Evolutionary conservation across 352 stramenopile genomes (phyloP), one percentile per base, ranked within the genome.

Genomic region (Globisporangium yorkense): DNA sequence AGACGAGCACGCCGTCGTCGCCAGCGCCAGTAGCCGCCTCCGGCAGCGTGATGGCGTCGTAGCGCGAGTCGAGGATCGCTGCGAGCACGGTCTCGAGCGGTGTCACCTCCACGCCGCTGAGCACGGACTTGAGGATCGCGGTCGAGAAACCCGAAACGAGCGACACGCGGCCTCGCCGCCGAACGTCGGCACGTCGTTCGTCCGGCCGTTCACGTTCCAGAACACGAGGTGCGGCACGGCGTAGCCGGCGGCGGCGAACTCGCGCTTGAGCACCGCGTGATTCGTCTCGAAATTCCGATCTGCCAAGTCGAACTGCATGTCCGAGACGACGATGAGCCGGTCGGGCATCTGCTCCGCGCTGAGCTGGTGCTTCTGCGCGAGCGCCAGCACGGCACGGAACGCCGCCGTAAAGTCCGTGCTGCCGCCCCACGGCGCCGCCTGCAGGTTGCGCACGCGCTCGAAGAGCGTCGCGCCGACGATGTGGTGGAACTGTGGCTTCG

Each of bases 291-390:
- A 80, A 48, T 71, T 68, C 37, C 21, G 15, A 48, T 75, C 59
- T 0, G 81, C 80, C 8, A 35, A 7, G 62, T 94, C 59, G 47
- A 63, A 63, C 57, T 57, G 57, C 87, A 96, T 95, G 61, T 93
- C 84, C 10, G 77, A 88, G 56, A 96, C 71, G 18, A 96, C 81
- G 47, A 93, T 80, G 21, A 96, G 62, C 1, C 63, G 66, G 33
- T 77, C 54, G 5, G 82, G 87, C 59, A 91, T 77, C 39, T 88
- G 67, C 0, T 85, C 65, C 1, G 33, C 9, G 3, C 40, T 27
- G 3, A 94, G 51, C 16, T 67, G 57, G 24, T 72, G 40, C 24
- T 73, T 37, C 16, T 54, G 62, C 13, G 70, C 75, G 4, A 86
- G 61, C 0, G 70, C 35, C 13, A 94, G 62, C 27, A 96, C 72